Conservation (phyloP, 192 early-diverging fungal species). For the Podila minutissima region DNA sequence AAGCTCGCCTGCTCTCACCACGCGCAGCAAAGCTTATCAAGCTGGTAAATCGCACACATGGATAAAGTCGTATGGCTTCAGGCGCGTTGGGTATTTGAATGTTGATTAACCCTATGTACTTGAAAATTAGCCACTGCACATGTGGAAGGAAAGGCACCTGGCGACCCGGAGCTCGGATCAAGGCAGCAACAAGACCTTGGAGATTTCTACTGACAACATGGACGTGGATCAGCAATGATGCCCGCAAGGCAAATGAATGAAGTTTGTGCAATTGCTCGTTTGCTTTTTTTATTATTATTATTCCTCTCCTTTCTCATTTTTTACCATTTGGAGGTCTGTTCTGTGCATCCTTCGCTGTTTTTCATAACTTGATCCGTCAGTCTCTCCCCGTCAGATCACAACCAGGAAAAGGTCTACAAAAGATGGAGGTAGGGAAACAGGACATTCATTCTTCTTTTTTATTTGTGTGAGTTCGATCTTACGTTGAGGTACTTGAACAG, state of each 20-base stretch:
- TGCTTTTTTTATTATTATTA: background rate
- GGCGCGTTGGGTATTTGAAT: background rate
- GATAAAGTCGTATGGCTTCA: background rate
- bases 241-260: constrained; percentile 1
- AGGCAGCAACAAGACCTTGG: background rate
- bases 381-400: too few relatives aligned
- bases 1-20: constrained; percentile 21
- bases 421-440: too few relatives aligned
- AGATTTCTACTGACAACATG: constrained; percentile 1
- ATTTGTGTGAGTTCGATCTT: too few relatives aligned
- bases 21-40: constrained; percentile 16
- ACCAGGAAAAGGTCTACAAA: too few relatives aligned
- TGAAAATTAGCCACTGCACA: background rate
- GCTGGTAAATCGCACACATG: constrained; percentile 14
- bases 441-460: too few relatives aligned
- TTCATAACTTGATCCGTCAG: too few relatives aligned
- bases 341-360: too few relatives aligned
- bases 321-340: background rate
- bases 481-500: too few relatives aligned
- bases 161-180: background rate
- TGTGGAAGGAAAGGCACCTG: background rate
- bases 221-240: constrained; percentile 11
- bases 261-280: background rate
- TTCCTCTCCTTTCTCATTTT: background rate
- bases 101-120: constrained; percentile 1